These are phyloP conservation scores for Boletus chippewaensis DNA, from an alignment of 1,284 basidiomycete genomes.

Conservation along the genomic window DNA sequence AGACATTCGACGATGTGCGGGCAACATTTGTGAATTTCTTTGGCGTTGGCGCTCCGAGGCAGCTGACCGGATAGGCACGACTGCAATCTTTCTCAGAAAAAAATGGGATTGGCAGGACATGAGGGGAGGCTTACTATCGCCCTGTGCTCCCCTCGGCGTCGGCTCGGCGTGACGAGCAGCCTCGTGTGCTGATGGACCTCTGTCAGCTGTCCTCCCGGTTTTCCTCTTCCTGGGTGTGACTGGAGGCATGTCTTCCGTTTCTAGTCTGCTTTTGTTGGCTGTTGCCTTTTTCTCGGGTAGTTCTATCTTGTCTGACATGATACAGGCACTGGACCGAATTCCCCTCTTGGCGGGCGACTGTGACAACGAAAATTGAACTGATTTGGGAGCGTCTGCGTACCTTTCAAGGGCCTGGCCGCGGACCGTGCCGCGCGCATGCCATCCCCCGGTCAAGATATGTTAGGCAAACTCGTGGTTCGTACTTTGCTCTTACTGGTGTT, in stretches of 20 bases:
- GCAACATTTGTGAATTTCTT: conserved; percentile 20
- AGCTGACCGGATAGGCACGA: conserved; percentile 19
- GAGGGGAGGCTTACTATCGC: conserved; percentile 23
- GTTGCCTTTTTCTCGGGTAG: conserved; percentile 21
- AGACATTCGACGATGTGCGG: conserved; percentile 27
- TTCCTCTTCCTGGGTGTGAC: conserved; percentile 29
- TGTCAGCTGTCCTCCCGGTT: conserved; percentile 15
- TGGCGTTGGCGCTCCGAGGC: conserved; percentile 25
- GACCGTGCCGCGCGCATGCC: conserved; percentile 13
- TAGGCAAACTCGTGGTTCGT: conserved; percentile 2
- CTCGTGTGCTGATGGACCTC: conserved; percentile 13
- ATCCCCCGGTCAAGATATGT: neutral
- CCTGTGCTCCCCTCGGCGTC: conserved; percentile 21
- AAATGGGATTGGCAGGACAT: neutral
- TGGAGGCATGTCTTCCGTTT: conserved; percentile 16
- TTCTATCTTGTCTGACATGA: conserved; percentile 29
- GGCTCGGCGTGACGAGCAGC: conserved; percentile 16
- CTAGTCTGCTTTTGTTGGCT: conserved; percentile 13
- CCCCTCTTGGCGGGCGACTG: conserved; percentile 13
- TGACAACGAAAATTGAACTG: conserved; percentile 17
- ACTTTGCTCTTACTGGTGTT: neutral
- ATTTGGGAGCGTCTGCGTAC: conserved; percentile 28
- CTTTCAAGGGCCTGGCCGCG: conserved; percentile 15
- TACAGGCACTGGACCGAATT: conserved; percentile 7
- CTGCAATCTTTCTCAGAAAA: conserved; percentile 18